Percentiles rank a stretch among this genome's conserved stretches.
These are phyloP conservation scores for Bipolaris sorokiniana DNA, from an alignment of 2,329 filamentous ascomycete genomes.

Conservation along the genomic window DNA sequence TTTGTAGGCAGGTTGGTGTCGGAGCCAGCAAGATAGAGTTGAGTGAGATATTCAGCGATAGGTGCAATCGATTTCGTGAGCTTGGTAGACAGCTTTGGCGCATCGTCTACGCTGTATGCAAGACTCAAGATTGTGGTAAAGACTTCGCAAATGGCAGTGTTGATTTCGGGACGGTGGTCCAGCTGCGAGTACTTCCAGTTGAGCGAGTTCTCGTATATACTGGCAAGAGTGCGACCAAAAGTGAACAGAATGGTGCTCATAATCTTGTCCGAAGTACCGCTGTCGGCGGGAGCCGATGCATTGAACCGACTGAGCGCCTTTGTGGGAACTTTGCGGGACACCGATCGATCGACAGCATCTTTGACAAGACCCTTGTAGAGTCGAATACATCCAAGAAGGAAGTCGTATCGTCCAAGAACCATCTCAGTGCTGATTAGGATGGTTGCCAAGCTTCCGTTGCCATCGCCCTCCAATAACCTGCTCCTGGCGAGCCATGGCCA, in stretches of 20 bases:
- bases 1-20: slow-evolving; percentile 76
- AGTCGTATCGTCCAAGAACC: slow-evolving; percentile 74
- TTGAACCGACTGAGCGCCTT: slow-evolving; percentile 59
- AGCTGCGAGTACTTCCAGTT: slow-evolving; percentile 82
- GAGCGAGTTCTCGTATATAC: slow-evolving; percentile 82
- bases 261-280: slow-evolving; percentile 78
- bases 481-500: slow-evolving; percentile 90
- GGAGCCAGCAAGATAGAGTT: slow-evolving; percentile 75
- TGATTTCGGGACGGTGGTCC: slow-evolving; percentile 71
- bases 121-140: slow-evolving; percentile 75
- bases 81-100: slow-evolving; percentile 54
- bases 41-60: slow-evolving; percentile 76
- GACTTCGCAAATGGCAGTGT: slow-evolving; percentile 69
- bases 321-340: slow-evolving; percentile 66
- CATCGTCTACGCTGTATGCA: slow-evolving; percentile 76
- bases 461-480: slow-evolving; percentile 76
- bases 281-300: slow-evolving; percentile 59
- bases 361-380: slow-evolving; percentile 78
- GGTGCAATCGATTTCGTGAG: slow-evolving; percentile 70
- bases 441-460: slow-evolving; percentile 75
- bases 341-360: slow-evolving; percentile 72
- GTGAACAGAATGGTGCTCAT: slow-evolving; percentile 73
- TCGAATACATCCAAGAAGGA: slow-evolving; percentile 74
- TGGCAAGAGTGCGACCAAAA: slow-evolving; percentile 76
- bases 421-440: slow-evolving; percentile 86